Evolutionary conservation across 192 early-diverging fungal genomes (phyloP).

Genomic region (Entomortierella chlamydospora): DNA sequence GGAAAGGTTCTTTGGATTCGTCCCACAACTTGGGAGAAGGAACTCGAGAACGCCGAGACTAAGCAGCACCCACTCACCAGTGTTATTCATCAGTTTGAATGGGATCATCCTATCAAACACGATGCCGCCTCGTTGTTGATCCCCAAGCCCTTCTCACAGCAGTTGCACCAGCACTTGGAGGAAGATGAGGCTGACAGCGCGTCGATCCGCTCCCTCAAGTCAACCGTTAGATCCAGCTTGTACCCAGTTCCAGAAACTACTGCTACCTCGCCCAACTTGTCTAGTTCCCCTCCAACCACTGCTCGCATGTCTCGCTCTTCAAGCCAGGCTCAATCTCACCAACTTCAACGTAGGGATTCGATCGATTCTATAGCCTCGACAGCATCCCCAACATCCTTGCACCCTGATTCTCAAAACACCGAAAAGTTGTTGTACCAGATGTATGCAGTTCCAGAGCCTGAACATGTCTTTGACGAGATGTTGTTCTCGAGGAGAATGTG

Average conservation of each 20-base stretch:
- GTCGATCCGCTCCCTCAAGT: constrained; percentile 35
- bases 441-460: constrained; percentile 38
- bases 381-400: constrained; percentile 20
- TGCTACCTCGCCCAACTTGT: background rate
- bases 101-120: constrained; percentile 34
- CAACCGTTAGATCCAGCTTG: constrained; percentile 29
- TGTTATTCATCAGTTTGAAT: constrained; percentile 49
- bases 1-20: constrained; percentile 63
- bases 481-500: constrained; percentile 50
- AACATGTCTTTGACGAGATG: constrained; percentile 54
- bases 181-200: constrained; percentile 26
- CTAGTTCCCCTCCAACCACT: background rate
- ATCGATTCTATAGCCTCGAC: constrained; percentile 22
- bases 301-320: background rate
- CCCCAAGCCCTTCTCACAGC: constrained; percentile 17
- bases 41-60: constrained; percentile 46
- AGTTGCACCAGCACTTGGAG: constrained; percentile 25
- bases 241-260: background rate
- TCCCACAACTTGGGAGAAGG: constrained; percentile 44
- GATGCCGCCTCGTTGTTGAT: constrained; percentile 19
- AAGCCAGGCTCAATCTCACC: background rate
- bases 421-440: constrained; percentile 46
- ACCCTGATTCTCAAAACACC: constrained; percentile 20
- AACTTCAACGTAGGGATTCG: constrained; percentile 16
- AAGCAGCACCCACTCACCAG: constrained; percentile 26